Evolutionary conservation across 495 filamentous ascomycete species (phyloP).

Genomic region (Penicillium psychrofluorescens): DNA sequence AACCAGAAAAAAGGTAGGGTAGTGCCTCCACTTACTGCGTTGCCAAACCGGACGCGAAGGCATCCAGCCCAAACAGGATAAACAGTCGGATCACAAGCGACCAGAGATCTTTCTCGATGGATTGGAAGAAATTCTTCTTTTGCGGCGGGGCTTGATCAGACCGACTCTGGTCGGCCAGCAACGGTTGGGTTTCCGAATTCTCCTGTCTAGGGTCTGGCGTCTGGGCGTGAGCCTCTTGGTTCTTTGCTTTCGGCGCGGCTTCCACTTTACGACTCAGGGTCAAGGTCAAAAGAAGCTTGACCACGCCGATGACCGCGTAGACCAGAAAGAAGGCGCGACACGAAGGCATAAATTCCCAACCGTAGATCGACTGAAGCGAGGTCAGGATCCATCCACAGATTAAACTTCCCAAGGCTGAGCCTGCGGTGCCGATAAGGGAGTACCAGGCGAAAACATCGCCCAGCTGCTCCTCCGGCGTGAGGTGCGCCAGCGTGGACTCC

Average conservation of each 20-base stretch:
- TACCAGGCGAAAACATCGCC: constrained; percentile 83
- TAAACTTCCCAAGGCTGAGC: constrained; percentile 58
- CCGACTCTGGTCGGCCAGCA: constrained; percentile 31
- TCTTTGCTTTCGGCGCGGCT: constrained; percentile 24
- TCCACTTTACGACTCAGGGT: constrained; percentile 56
- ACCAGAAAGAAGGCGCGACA: constrained; percentile 65
- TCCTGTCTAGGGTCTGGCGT: background rate
- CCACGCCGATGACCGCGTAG: constrained; percentile 58
- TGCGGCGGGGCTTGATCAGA: constrained; percentile 4
- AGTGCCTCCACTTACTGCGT: constrained; percentile 43
- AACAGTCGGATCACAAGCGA: constrained; percentile 62
- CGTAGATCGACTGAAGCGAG: constrained; percentile 35
- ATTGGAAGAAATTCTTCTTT: constrained; percentile 31
- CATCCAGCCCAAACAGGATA: constrained; percentile 71
- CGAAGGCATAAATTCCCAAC: constrained; percentile 49
- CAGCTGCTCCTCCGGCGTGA: constrained; percentile 52
- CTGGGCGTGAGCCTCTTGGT: constrained; percentile 3
- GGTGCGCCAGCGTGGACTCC: constrained; percentile 70
- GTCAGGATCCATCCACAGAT: constrained; percentile 59
- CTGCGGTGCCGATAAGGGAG: constrained; percentile 56
- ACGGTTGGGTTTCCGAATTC: constrained; percentile 34
- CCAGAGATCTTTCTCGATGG: constrained; percentile 50
- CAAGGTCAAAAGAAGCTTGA: constrained; percentile 58
- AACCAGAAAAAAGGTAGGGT: background rate
- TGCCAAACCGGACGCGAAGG: constrained; percentile 71